Conservation (phyloP, 441 rosid species). For the Raphanus hybrid region DNA sequence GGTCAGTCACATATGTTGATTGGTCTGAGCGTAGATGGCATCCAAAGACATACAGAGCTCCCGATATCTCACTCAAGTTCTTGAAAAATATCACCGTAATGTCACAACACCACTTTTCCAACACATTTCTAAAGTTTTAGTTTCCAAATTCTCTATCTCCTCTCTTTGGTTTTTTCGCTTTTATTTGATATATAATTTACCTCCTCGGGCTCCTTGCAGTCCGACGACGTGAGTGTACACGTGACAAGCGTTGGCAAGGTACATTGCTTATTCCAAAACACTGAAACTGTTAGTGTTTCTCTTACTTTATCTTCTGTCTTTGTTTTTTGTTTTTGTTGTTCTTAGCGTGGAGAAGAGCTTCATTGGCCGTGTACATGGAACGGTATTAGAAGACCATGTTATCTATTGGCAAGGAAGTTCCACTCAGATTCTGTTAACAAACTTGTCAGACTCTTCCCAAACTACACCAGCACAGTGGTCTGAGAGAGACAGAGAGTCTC, state of each 20-base stretch:
- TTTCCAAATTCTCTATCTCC: background rate
- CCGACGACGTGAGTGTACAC: background rate
- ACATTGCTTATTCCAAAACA: background rate
- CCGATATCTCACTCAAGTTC: conserved; percentile 65
- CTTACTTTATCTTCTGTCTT: background rate
- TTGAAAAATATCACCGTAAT: conserved; percentile 72
- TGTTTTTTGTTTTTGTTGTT: no score
- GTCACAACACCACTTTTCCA: background rate
- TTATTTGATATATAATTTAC: no score
- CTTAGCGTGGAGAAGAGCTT: background rate
- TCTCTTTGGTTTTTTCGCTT: background rate
- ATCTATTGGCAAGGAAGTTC: background rate
- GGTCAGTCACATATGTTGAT: conserved; percentile 94
- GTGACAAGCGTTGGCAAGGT: conserved; percentile 7
- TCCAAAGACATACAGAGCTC: conserved; percentile 81
- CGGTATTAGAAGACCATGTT: background rate
- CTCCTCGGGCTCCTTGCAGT: background rate
- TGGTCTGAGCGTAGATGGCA: conserved; percentile 99
- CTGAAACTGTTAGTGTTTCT: background rate
- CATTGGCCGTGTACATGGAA: background rate
- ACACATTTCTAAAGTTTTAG: no score
- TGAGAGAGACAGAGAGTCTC: background rate
- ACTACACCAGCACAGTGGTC: background rate
- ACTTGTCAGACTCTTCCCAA: background rate
- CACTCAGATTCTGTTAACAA: background rate